These are phyloP conservation scores for Zasmidium citrigriseum DNA, from an alignment of 2,329 filamentous ascomycete species.

Conservation along the genomic window DNA sequence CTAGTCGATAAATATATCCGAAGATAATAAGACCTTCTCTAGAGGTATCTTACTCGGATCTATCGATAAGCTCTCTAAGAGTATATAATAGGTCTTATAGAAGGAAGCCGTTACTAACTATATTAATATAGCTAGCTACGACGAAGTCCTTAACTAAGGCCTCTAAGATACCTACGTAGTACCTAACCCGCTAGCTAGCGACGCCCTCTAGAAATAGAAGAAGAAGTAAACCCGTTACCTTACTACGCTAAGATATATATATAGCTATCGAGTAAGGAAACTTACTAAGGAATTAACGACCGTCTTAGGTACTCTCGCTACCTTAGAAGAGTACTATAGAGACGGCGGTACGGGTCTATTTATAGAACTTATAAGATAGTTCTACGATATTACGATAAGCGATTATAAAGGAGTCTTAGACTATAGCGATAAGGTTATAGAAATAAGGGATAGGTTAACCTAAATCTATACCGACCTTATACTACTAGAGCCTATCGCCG, in stretches of 20 bases:
- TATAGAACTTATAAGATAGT: background rate
- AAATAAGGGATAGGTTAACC: background rate
- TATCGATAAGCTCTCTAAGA: background rate
- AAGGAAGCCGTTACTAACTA: background rate
- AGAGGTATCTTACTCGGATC: background rate
- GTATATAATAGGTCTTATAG: background rate
- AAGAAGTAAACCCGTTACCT: no score
- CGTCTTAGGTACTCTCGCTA: background rate
- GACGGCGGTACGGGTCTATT: background rate
- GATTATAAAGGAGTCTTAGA: background rate
- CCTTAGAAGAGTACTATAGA: background rate
- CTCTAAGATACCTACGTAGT: no score
- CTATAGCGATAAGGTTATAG: background rate
- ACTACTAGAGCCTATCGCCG: background rate
- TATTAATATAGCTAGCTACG: background rate
- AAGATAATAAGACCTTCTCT: background rate
- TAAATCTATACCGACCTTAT: background rate
- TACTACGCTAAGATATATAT: no score
- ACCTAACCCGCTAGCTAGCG: no score
- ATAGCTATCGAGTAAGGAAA: no score
- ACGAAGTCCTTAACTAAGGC: background rate
- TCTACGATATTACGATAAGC: background rate
- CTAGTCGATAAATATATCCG: background rate
- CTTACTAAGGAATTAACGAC: background rate
- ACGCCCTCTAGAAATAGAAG: no score